Evolutionary conservation across 2,329 filamentous ascomycete species (phyloP).

Genomic region (Periconia digitata): DNA sequence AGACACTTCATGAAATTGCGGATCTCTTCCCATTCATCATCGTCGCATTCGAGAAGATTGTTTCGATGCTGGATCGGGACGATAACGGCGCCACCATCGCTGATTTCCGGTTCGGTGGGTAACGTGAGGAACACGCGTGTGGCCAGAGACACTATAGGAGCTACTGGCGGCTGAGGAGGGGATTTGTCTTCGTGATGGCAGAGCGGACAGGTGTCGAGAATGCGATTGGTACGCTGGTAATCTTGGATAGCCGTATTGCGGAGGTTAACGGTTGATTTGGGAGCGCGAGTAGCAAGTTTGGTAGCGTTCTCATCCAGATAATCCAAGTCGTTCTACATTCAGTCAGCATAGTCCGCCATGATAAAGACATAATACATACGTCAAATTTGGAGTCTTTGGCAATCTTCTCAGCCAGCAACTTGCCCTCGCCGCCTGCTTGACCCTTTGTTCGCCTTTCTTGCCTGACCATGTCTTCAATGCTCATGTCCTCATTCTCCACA

Average conservation of each 20-base stretch:
- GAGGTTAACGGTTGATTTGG: slow-evolving; percentile 84
- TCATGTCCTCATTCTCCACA: slow-evolving; percentile 93
- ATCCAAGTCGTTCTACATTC: slow-evolving; percentile 72
- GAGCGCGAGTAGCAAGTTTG: slow-evolving; percentile 82
- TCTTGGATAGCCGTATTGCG: slow-evolving; percentile 85
- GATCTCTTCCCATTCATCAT: slow-evolving; percentile 99
- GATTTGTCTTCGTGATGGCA: slow-evolving; percentile 88
- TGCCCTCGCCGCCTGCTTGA: slow-evolving; percentile 75
- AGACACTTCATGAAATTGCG: slow-evolving; percentile 99
- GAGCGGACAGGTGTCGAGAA: slow-evolving; percentile 83
- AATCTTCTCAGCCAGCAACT: slow-evolving; percentile 85
- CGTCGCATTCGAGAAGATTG: slow-evolving; percentile 96
- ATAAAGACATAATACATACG: slow-evolving; percentile 38
- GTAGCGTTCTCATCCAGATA: slow-evolving; percentile 97
- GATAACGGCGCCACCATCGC: slow-evolving; percentile 80
- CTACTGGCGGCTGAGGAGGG: slow-evolving; percentile 67
- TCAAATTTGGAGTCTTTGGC: slow-evolving; percentile 90
- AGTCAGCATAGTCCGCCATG: slow-evolving; percentile 16
- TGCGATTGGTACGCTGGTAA: slow-evolving; percentile 84
- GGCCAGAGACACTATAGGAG: slow-evolving; percentile 81
- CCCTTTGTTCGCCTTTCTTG: slow-evolving; percentile 86
- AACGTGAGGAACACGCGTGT: slow-evolving; percentile 88
- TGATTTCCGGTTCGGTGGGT: slow-evolving; percentile 85
- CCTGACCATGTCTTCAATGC: slow-evolving; percentile 92
- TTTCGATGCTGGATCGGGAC: slow-evolving; percentile 83